phyloP scores from a whole-genome alignment of 1,139 yeast genomes.

The Nakaseomyces bracarensis region DNA sequence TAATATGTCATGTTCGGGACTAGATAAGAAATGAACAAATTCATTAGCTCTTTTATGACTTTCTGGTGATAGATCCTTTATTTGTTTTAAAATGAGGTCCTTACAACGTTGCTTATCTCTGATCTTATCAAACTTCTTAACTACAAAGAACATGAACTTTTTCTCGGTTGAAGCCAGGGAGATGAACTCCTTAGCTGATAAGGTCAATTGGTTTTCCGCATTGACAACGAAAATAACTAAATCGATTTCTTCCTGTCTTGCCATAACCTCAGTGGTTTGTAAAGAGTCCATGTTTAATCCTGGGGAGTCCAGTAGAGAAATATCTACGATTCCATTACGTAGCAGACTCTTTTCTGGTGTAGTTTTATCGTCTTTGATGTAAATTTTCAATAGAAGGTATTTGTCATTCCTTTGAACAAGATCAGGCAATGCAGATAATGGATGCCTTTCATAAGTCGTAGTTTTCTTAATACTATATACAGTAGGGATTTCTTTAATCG shows the following conservation, averaged over 20 bases:
- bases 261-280: conserved; percentile 90
- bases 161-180: conserved; percentile 88
- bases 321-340: conserved; percentile 86
- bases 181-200: conserved; percentile 90
- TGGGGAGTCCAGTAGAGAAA: conserved; percentile 91
- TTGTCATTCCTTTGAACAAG: conserved; percentile 69
- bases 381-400: conserved; percentile 68
- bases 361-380: conserved; percentile 64
- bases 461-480: conserved; percentile 52
- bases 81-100: conserved; percentile 71
- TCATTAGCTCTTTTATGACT: conserved; percentile 79
- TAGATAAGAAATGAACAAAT: conserved; percentile 90
- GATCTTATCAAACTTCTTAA: conserved; percentile 83
- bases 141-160: conserved; percentile 86
- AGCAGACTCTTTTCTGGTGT: conserved; percentile 63
- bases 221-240: conserved; percentile 92
- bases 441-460: conserved; percentile 52
- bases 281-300: conserved; percentile 90
- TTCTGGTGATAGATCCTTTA: conserved; percentile 81
- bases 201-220: conserved; percentile 92
- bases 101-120: conserved; percentile 72
- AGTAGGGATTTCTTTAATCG: conserved; percentile 24
- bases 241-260: conserved; percentile 96
- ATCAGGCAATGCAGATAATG: conserved; percentile 50
- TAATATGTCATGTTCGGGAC: conserved; percentile 38